A percentile compares a stretch with the other conserved stretches of the same genome.
phyloP scores from a whole-genome alignment of 2,329 filamentous ascomycete species.

The Onygenales sp. region DNA sequence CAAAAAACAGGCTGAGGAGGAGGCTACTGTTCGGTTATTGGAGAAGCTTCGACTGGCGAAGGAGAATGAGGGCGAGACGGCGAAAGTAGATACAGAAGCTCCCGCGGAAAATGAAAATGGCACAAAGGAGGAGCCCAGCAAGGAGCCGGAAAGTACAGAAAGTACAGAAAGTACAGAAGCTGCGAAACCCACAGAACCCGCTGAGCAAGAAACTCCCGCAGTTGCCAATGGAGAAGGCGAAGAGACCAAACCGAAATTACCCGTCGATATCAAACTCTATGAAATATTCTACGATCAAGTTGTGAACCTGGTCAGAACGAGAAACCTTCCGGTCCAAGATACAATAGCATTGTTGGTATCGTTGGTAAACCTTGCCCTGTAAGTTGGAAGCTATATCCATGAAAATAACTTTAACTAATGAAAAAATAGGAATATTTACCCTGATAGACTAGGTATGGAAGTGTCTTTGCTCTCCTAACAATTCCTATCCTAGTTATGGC shows the following conservation, averaged over 20 bases:
- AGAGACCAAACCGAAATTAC: slow-evolving; percentile 29
- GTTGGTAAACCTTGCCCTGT: slow-evolving; percentile 78
- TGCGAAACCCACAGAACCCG: slow-evolving; percentile 14
- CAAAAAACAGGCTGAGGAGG: slow-evolving; percentile 68
- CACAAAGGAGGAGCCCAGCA: slow-evolving; percentile 11
- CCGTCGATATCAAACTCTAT: slow-evolving; percentile 73
- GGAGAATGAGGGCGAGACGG: slow-evolving; percentile 23
- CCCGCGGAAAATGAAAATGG: slow-evolving; percentile 26
- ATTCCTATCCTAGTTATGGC: neutral
- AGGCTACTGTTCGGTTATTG: slow-evolving; percentile 67
- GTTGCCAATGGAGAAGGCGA: slow-evolving; percentile 25
- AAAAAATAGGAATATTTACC: slow-evolving; percentile 68
- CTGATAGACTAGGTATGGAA: slow-evolving; percentile 54
- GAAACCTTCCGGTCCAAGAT: slow-evolving; percentile 86
- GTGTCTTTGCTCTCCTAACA: neutral
- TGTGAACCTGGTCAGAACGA: slow-evolving; percentile 81
- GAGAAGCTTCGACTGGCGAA: slow-evolving; percentile 59
- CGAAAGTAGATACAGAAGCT: slow-evolving; percentile 17
- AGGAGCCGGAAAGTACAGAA: slow-evolving; percentile 23
- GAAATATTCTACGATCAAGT: slow-evolving; percentile 97
- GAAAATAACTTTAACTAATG: slow-evolving; percentile 15
- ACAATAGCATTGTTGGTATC: slow-evolving; percentile 92
- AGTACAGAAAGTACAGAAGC: slow-evolving; percentile 12
- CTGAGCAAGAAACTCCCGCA: slow-evolving; percentile 15
- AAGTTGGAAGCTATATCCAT: slow-evolving; percentile 18